Evolutionary conservation across 768 basidiomycete species (phyloP), one percentile per base, ranked within the genome.

Genomic region (Boletus rex-veris): DNA sequence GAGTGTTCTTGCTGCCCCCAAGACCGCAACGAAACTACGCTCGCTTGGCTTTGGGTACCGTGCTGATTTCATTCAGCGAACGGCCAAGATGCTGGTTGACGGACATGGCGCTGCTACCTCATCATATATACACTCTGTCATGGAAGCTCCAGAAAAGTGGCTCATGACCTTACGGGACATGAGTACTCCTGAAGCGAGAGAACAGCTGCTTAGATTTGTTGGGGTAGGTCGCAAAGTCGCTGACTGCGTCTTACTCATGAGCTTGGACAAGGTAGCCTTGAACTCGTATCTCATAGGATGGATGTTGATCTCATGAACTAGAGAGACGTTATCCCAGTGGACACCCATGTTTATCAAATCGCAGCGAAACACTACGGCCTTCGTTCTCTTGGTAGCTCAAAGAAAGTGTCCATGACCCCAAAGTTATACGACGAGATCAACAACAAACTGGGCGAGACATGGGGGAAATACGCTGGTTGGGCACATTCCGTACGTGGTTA

Each of bases 221-320:
- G 97, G 97, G 0, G 96, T 99, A 1, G 97, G 97, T 6, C 79
- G 92, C 35, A 99, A 99, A 67, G 97, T 99, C 0, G 96, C 96
- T 3, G 97, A 99, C 65, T 99, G 97, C 63, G 74, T 97, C 28
- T 71, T 97, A 47, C 74, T 98, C 15, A 96, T 98, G 93, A 91
- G 90, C 64, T 67, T 95, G 53, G 88, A 96, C 72, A 91, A 94
- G 80, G 92, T 91, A 59, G 5, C 18, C 65, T 18, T 50, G 4
- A n/a, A 30, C 41, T 56, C 36, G 58, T 56, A 10, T 37, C 19
- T n/a, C 26, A 24, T 7, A n/a, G n/a, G 41, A 33, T 19, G 4
- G n/a, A 48, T 42, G 10, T 47, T 60, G 48, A 67, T 38, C 33
- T 26, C 3, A 15, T 43, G 37, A 14, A 33, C n/a, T 44, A 96